phyloP scores from a whole-genome alignment of 208 protist species.

The Leishmania tarentolae region DNA sequence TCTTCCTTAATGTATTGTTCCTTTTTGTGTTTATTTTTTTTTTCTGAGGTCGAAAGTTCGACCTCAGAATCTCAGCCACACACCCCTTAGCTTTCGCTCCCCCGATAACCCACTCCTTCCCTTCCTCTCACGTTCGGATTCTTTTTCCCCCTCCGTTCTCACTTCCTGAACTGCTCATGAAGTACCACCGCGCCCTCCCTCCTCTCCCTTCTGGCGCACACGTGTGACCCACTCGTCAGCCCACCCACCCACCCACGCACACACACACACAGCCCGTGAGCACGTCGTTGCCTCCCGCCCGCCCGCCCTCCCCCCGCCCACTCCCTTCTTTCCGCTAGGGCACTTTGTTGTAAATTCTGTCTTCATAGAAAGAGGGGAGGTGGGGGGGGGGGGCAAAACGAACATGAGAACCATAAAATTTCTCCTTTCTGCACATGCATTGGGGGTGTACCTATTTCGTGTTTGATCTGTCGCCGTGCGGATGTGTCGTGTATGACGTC shows the following conservation, averaged over 20 bases:
- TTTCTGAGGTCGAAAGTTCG: not conserved
- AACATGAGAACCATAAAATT: not conserved
- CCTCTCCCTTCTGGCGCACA: not conserved
- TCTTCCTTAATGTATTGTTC: no score
- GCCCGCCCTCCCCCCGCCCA: not conserved
- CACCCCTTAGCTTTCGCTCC: not conserved
- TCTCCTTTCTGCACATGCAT: not conserved
- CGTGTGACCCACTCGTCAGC: not conserved
- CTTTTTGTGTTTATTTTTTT: no score
- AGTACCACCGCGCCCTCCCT: not conserved
- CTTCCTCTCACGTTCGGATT: not conserved
- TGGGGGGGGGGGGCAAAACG: not conserved
- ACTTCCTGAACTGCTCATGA: not conserved
- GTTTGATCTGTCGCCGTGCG: not conserved
- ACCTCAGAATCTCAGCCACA: not conserved
- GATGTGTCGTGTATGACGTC: not conserved
- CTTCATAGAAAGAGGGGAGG: not conserved
- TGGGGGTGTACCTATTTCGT: not conserved
- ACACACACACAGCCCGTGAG: not conserved
- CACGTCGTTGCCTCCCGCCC: not conserved
- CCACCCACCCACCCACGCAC: not conserved
- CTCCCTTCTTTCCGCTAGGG: not conserved
- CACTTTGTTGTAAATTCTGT: conserved; percentile 3
- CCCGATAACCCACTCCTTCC: not conserved
- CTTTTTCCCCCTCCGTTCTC: not conserved